Evolutionary conservation across 2,329 filamentous ascomycete genomes (phyloP), one percentile per base, ranked within the genome.

Genomic region (Aspergillus fischeri): DNA sequence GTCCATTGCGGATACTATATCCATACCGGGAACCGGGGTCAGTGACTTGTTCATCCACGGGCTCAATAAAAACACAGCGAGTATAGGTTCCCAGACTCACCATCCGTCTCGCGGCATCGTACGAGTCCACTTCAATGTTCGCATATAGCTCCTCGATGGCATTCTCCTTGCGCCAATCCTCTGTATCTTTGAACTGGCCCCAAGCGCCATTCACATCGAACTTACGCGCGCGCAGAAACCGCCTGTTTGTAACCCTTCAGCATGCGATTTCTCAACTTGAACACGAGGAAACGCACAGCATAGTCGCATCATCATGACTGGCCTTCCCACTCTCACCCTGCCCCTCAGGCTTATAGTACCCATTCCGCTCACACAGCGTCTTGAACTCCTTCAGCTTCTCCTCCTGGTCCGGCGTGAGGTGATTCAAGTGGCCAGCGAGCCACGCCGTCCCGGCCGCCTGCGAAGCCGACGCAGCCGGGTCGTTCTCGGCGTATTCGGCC

Each of bases 1-100:
- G 91, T 95, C 90, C 92, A 97, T 85, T 96, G 91, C 25, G 92
- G 92, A 70, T 96, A 96, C 89, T 92, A 67, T 51, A 54, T 38
- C 42, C 17, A 27, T 9, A 48, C 52, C 41, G 25, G 9, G 56
- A 28, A 8, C 52, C 41, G 59, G 53, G 8, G 10, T 32, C 35
- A 45, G 14, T 25, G 28, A 29, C 17, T 32, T 29, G 32, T 17
- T 38, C 32, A 38, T 38, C 32, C 14, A 17, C 32, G 14, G 14
- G 5, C 32, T 38, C 32, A 38, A 38, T 5, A 7, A 7, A 7
- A 17, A 14, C 14, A 38, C 14, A 17, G 32, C 5, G 32, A 2
- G 5, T 35, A 35, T 11, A 32, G 4, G 1, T 14, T 4, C 28
- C 29, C 42, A 24, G 41, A 73, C 80, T 65, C 75, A 93, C 90